These are phyloP conservation scores for Papiliotrema terrestris DNA, from an alignment of 1,284 basidiomycete species.

Conservation along the genomic window DNA sequence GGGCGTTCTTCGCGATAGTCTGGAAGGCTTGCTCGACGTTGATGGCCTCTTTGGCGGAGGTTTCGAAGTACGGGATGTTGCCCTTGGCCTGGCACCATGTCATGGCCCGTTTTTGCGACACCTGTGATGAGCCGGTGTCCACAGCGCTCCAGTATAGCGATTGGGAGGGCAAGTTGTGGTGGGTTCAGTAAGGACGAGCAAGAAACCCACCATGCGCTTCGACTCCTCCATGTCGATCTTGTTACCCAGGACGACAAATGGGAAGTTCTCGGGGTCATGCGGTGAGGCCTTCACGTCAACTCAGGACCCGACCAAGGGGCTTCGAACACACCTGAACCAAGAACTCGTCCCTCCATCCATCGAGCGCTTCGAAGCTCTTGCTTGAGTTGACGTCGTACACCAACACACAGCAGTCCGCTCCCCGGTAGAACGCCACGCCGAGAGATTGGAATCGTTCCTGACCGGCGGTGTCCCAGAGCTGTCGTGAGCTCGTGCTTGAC, in stretches of 20 bases:
- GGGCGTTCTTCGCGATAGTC: slow-evolving; percentile 96
- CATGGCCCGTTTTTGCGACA: slow-evolving; percentile 99
- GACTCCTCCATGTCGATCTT: slow-evolving; percentile 99
- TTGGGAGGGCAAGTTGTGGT: not conserved
- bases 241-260: slow-evolving; percentile 97
- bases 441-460: slow-evolving; percentile 99
- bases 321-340: slow-evolving; percentile 68
- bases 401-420: slow-evolving; percentile 97
- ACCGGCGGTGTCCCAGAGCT: slow-evolving; percentile 99
- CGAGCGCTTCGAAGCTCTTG: slow-evolving; percentile 94
- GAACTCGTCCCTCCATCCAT: slow-evolving; percentile 97
- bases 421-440: slow-evolving; percentile 97
- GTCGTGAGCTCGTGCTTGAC: not conserved
- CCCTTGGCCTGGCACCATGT: slow-evolving; percentile 99
- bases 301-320: not conserved
- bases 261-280: slow-evolving; percentile 98
- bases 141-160: not conserved
- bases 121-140: slow-evolving; percentile 58
- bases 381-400: slow-evolving; percentile 99
- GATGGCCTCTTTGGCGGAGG: slow-evolving; percentile 98
- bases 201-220: slow-evolving; percentile 89
- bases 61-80: slow-evolving; percentile 99
- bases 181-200: too few relatives aligned
- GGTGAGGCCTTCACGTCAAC: slow-evolving; percentile 71
- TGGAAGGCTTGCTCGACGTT: slow-evolving; percentile 99